phyloP scores from a whole-genome alignment of 2,329 filamentous ascomycete species.

The Aspergillus tubingensis region DNA sequence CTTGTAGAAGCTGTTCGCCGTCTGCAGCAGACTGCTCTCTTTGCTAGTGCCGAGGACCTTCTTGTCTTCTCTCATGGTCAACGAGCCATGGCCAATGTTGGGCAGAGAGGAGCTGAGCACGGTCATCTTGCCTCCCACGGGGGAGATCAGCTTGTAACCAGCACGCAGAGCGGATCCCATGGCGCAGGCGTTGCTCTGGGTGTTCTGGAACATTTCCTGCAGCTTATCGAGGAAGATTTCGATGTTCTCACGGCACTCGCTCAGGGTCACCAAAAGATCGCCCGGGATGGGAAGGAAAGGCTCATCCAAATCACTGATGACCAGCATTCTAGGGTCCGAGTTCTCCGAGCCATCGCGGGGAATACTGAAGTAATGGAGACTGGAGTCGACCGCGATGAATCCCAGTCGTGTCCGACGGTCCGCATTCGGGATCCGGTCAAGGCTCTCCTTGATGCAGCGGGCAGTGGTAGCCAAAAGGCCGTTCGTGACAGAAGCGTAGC shows the following conservation, averaged over 20 bases:
- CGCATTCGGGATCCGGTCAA: slow-evolving; percentile 97
- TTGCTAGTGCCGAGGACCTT: slow-evolving; percentile 92
- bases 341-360: slow-evolving; percentile 84
- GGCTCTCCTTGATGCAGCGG: slow-evolving; percentile 88
- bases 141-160: slow-evolving; percentile 92
- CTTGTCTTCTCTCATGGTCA: slow-evolving; percentile 94
- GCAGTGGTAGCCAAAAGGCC: slow-evolving; percentile 90
- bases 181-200: slow-evolving; percentile 83
- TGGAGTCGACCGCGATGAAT: slow-evolving; percentile 93
- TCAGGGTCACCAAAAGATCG: slow-evolving; percentile 85
- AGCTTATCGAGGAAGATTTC: slow-evolving; percentile 88
- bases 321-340: slow-evolving; percentile 84
- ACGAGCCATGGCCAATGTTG: slow-evolving; percentile 83
- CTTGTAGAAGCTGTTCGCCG: slow-evolving; percentile 96
- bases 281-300: slow-evolving; percentile 93
- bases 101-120: slow-evolving; percentile 88
- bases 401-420: slow-evolving; percentile 89
- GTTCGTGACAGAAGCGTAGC: slow-evolving; percentile 83
- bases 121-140: slow-evolving; percentile 91
- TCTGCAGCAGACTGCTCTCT: slow-evolving; percentile 83
- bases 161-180: slow-evolving; percentile 93
- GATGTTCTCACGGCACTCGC: slow-evolving; percentile 85
- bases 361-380: slow-evolving; percentile 93
- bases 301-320: slow-evolving; percentile 92
- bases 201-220: slow-evolving; percentile 95